phyloP scores from a whole-genome alignment of 345 rosid species.

The Aethionema arabicum region DNA sequence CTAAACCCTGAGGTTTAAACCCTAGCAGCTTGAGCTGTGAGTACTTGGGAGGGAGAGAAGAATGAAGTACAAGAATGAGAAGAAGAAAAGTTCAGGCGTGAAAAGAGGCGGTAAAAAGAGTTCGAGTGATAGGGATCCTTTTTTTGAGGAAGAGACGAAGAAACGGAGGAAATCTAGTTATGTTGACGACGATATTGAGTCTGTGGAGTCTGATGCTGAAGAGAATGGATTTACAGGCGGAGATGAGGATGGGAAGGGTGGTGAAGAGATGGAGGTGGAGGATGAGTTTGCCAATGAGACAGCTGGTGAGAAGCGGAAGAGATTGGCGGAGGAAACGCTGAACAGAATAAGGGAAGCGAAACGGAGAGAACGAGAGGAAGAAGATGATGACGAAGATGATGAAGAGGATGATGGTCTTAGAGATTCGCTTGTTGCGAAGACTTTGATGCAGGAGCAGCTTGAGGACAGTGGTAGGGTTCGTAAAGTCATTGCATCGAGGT shows the following conservation, averaged over 20 bases:
- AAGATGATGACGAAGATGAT: constrained; percentile 38
- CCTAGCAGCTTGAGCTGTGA: constrained; percentile 17
- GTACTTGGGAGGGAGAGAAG: not conserved
- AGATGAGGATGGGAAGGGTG: constrained; percentile 33
- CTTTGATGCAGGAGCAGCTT: constrained; percentile 79
- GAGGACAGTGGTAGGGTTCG: constrained; percentile 85
- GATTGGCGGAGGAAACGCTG: constrained; percentile 56
- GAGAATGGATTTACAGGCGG: constrained; percentile 31
- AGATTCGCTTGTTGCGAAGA: constrained; percentile 59
- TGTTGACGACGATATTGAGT: constrained; percentile 68
- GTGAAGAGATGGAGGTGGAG: constrained; percentile 36
- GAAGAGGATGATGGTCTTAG: constrained; percentile 58
- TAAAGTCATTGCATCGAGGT: constrained; percentile 80
- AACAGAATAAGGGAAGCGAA: constrained; percentile 44
- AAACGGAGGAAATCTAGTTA: constrained; percentile 48
- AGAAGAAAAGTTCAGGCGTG: constrained; percentile 35
- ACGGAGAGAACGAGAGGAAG: constrained; percentile 50
- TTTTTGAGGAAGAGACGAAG: constrained; percentile 48
- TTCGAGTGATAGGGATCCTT: constrained; percentile 42
- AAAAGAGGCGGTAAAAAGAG: constrained; percentile 40
- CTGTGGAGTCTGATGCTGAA: constrained; percentile 56
- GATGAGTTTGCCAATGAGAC: constrained; percentile 61
- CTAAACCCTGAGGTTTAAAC: constrained; percentile 39
- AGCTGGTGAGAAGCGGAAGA: constrained; percentile 67
- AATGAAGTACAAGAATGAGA: constrained; percentile 40